Conservation (phyloP, 2,329 filamentous ascomycete genomes). For the Fusarium sp. region DNA sequence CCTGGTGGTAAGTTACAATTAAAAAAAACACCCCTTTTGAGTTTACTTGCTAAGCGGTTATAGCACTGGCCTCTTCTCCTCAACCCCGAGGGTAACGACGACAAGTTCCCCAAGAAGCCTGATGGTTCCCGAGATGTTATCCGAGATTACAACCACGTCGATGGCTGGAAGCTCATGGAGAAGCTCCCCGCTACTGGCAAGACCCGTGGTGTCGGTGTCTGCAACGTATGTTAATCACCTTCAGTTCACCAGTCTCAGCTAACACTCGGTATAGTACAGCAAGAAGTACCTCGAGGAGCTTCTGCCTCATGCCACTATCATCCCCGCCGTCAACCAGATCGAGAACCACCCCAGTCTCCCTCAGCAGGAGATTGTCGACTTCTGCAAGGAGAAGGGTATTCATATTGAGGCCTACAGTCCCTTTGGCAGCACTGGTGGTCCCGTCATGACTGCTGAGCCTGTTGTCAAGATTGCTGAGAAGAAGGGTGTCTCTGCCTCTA, state of each 20-base stretch:
- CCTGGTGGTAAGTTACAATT: constrained; percentile 64
- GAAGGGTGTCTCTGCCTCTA: constrained; percentile 67
- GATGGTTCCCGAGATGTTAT: constrained; percentile 81
- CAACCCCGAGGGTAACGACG: constrained; percentile 81
- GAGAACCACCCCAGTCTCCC: constrained; percentile 78
- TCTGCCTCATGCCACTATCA: constrained; percentile 60
- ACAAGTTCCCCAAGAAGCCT: constrained; percentile 77
- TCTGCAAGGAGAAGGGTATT: constrained; percentile 74
- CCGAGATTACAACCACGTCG: constrained; percentile 73
- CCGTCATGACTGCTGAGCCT: constrained; percentile 70
- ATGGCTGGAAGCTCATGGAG: constrained; percentile 84
- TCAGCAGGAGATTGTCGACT: constrained; percentile 76
- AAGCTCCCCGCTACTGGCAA: constrained; percentile 69
- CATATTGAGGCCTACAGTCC: constrained; percentile 78
- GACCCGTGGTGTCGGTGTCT: constrained; percentile 63
- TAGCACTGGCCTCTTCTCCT: constrained; percentile 83
- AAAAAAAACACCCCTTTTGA: too few species aligned
- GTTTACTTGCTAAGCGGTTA: not conserved
- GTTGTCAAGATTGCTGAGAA: constrained; percentile 72
- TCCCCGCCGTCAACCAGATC: constrained; percentile 76
- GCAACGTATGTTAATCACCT: constrained; percentile 55
- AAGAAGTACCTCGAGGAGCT: constrained; percentile 65
- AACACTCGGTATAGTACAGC: constrained; percentile 57
- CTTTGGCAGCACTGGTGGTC: constrained; percentile 71
- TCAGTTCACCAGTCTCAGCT: not conserved